Conservation (phyloP, 345 rosid genomes). For the Brassica incana region DNA sequence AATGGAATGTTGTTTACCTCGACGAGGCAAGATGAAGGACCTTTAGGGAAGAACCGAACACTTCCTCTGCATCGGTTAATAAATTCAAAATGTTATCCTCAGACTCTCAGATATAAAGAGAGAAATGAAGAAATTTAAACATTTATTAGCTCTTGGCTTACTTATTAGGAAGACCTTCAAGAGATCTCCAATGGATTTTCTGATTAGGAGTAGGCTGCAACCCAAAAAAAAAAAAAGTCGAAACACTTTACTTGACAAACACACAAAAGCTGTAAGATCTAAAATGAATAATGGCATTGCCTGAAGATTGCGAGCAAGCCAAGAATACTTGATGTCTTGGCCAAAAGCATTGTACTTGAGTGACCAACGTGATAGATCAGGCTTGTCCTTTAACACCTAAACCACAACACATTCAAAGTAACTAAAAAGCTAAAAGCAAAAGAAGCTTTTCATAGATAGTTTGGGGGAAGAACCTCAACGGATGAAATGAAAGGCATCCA, state of each 20-base stretch:
- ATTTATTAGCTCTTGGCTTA: constrained; percentile 15
- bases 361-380: constrained; percentile 85
- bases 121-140: neutral
- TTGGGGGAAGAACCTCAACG: constrained; percentile 17
- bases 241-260: neutral
- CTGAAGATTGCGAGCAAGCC: constrained; percentile 97
- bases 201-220: constrained; percentile 85
- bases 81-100: neutral
- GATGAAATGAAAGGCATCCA: constrained; percentile 47
- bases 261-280: neutral
- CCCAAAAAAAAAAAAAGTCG: neutral
- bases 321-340: constrained; percentile 72
- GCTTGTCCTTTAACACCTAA: constrained; percentile 77
- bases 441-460: neutral
- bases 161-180: constrained; percentile 93
- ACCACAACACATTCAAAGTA: neutral
- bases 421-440: neutral
- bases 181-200: constrained; percentile 92
- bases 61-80: constrained; percentile 60
- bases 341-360: constrained; percentile 85
- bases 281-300: constrained; percentile 32
- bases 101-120: neutral
- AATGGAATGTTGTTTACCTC: constrained; percentile 53
- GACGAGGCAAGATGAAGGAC: constrained; percentile 69
- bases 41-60: constrained; percentile 82